phyloP scores from a whole-genome alignment of 2,329 filamentous ascomycete species.

The Atkinsonella texensis region DNA sequence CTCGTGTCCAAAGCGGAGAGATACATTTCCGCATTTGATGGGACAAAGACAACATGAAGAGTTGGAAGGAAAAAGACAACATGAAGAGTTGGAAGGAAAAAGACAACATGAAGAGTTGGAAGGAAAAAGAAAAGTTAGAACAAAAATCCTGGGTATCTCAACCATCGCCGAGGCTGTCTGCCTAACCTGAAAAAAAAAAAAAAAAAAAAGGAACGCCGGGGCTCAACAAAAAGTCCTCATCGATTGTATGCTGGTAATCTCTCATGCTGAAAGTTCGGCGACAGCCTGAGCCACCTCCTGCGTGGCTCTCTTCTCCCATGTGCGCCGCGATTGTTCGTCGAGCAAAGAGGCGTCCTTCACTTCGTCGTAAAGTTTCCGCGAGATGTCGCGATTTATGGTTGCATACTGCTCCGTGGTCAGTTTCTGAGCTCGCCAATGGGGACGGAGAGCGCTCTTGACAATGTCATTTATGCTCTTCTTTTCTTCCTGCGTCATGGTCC shows the following conservation, averaged over 20 bases:
- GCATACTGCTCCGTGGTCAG: slow-evolving; percentile 86
- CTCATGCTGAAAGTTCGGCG: slow-evolving; percentile 38
- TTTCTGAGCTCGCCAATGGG: slow-evolving; percentile 67
- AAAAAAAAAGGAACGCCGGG: slow-evolving; percentile 21
- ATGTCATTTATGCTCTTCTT: slow-evolving; percentile 85
- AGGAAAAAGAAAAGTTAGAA: not conserved
- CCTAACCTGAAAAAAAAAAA: slow-evolving; percentile 10
- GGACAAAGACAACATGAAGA: slow-evolving; percentile 11
- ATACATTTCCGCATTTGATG: slow-evolving; percentile 1
- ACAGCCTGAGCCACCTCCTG: slow-evolving; percentile 71
- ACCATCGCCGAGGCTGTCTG: slow-evolving; percentile 9
- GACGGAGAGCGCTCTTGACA: slow-evolving; percentile 71
- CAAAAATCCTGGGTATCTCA: slow-evolving; percentile 19
- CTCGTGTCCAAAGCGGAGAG: slow-evolving; percentile 6
- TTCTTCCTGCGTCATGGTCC: slow-evolving; percentile 59
- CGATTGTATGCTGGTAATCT: slow-evolving; percentile 12
- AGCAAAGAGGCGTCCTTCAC: slow-evolving; percentile 43
- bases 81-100: not conserved
- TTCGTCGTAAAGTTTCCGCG: slow-evolving; percentile 72
- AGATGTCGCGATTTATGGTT: slow-evolving; percentile 81
- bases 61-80: not conserved
- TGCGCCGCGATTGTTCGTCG: slow-evolving; percentile 51
- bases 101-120: not conserved
- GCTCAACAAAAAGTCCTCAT: slow-evolving; percentile 15
- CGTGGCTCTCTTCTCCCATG: slow-evolving; percentile 65